Base-by-base conservation (phyloP, 2,329 filamentous ascomycete genomes). In the Hypoxylon sp. region DNA sequence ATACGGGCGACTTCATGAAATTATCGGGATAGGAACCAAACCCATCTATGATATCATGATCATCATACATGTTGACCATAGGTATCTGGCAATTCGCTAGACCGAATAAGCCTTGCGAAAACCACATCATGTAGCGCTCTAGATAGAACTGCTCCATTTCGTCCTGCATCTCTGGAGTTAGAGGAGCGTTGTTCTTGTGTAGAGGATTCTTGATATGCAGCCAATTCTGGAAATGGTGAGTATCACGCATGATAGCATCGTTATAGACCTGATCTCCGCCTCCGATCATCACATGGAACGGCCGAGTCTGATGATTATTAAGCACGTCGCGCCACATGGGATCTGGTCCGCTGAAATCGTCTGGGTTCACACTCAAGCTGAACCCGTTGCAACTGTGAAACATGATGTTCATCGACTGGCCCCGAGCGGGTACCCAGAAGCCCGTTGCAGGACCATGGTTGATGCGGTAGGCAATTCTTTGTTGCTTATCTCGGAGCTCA, bases 361-460 rank as follows among this genome's bases (percentile, higher is more conserved):
- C 87, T 0, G 94, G 83, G 69, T 97, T 90, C 24, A 92, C 92
- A 63, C 88, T 91, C 56, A 91, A 80, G 74, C 93, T 95, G 83
- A 99, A 99, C 1, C 97, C 96, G 78, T 99, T 99, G 83, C 96
- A 97, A 78, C 92, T 97, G 82, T 98, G 89, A 82, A 98, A 99
- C 94, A 98, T 97, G 78, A 98, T 93, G 81, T 98, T 98, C 96
- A 99, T 99, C 2, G 92, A 88, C 78, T 97, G 87, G 14, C 90
- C 91, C 54, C 86, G 88, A 33, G 91, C 92, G 4, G 97, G 96
- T 0, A 99, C 94, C 95, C 96, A 99, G 79, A 99, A 99, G 1
- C 92, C 93, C 57, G 93, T 90, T 2, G 93, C 89, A 5, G 95
- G 94, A 0, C 96, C 95, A 51, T 91, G 87, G 77, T 99, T 99